Evolutionary conservation across 129 eudicot species (phyloP).

Genomic region (Deinandra increscens): DNA sequence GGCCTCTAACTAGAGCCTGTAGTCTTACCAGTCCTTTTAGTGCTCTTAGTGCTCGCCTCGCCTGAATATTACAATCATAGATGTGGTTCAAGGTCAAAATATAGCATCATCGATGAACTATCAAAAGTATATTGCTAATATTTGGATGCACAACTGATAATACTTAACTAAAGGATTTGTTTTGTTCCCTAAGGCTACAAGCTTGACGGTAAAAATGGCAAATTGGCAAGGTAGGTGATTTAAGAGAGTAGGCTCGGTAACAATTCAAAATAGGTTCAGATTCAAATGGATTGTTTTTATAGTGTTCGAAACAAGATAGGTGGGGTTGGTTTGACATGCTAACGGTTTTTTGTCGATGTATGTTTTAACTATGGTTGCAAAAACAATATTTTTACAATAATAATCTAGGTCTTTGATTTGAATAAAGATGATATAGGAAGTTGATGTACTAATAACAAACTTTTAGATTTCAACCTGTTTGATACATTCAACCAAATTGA

Average conservation of each 20-base stretch:
- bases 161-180: not conserved
- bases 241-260: not conserved
- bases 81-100: constrained; percentile 20
- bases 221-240: not conserved
- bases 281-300: not conserved
- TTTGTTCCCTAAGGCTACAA: not conserved
- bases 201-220: not conserved
- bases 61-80: constrained; percentile 45
- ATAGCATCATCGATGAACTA: not conserved
- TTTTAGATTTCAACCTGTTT: not conserved
- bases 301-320: not conserved
- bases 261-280: not conserved
- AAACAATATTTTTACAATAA: not conserved
- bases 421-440: not conserved
- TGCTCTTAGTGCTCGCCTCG: constrained; percentile 86
- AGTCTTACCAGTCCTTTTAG: constrained; percentile 91
- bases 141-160: not conserved
- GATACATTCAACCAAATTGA: not conserved
- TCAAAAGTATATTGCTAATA: not conserved
- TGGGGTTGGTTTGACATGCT: not conserved
- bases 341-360: not conserved
- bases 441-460: not conserved
- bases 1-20: constrained; percentile 95
- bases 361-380: not conserved
- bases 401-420: not conserved